phyloP scores from a whole-genome alignment of 164 flowering plant genomes.

The Cinnamomum chago region DNA sequence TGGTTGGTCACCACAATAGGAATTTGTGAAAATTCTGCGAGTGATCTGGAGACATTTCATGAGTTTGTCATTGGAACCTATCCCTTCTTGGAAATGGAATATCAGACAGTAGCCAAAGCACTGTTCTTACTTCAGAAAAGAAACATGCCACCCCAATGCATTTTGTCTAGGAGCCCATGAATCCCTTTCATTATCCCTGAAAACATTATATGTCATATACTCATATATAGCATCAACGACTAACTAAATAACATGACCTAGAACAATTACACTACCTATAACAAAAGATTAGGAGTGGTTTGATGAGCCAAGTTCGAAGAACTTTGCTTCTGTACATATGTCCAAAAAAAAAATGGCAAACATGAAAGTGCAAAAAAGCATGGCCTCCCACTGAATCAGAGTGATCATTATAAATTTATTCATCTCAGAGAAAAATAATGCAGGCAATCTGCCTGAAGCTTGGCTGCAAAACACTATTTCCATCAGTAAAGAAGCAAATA shows the following conservation, averaged over 20 bases:
- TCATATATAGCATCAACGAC: slow-evolving; percentile 3
- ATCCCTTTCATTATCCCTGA: slow-evolving; percentile 48
- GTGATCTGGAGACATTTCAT: slow-evolving; percentile 41
- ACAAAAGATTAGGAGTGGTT: too few relatives aligned
- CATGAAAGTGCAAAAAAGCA: too few relatives aligned
- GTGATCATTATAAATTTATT: too few relatives aligned
- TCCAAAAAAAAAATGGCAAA: too few relatives aligned
- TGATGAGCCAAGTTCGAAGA: background rate
- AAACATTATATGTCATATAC: slow-evolving; percentile 8
- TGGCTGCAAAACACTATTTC: too few relatives aligned
- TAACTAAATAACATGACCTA: background rate
- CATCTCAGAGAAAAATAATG: too few relatives aligned
- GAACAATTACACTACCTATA: background rate
- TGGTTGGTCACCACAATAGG: slow-evolving; percentile 84
- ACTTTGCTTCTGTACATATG: too few relatives aligned
- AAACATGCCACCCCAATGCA: slow-evolving; percentile 76
- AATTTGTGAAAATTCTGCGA: slow-evolving; percentile 74
- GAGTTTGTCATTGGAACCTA: slow-evolving; percentile 5
- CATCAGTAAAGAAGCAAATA: too few relatives aligned
- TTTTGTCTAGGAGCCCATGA: slow-evolving; percentile 39
- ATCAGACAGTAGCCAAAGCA: background rate
- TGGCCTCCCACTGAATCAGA: too few relatives aligned
- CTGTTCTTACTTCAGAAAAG: slow-evolving; percentile 64
- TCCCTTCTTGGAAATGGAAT: background rate
- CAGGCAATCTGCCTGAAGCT: too few relatives aligned